Percentiles rank a stretch among this genome's conserved stretches.
Evolutionary conservation across 2,329 filamentous ascomycete genomes (phyloP).

Genomic region (Capronia coronata): DNA sequence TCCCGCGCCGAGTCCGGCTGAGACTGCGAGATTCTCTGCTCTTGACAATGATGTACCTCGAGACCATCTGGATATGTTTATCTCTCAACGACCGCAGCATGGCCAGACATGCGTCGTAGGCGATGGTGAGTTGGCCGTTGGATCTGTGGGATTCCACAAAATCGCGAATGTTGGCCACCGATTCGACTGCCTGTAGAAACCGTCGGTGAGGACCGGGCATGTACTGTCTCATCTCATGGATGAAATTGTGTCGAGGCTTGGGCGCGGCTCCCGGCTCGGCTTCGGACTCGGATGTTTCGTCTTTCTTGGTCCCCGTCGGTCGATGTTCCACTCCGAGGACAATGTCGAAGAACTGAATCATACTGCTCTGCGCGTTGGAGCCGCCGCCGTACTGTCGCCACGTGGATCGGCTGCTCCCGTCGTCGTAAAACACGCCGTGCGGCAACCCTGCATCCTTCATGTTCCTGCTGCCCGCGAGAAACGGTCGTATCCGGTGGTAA

Average conservation of each 20-base stretch:
- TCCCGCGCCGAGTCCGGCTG: conserved; percentile 52
- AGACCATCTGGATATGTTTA: conserved; percentile 94
- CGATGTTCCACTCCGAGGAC: conserved; percentile 83
- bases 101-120: conserved; percentile 84
- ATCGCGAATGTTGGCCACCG: conserved; percentile 77
- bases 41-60: conserved; percentile 88
- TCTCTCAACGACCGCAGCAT: conserved; percentile 75
- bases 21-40: conserved; percentile 64
- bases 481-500: conserved; percentile 92
- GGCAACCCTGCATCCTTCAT: conserved; percentile 92
- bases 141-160: conserved; percentile 62
- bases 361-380: conserved; percentile 92
- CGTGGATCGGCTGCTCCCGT: conserved; percentile 59
- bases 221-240: conserved; percentile 92
- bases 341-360: conserved; percentile 97
- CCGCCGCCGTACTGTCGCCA: conserved; percentile 87
- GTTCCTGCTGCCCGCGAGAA: conserved; percentile 92
- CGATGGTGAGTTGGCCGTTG: conserved; percentile 63
- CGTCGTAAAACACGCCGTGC: conserved; percentile 78
- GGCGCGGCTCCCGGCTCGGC: conserved; percentile 43
- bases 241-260: conserved; percentile 72
- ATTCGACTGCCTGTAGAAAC: conserved; percentile 74
- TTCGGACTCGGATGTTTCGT: conserved; percentile 40
- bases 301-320: conserved; percentile 65
- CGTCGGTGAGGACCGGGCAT: conserved; percentile 91